These are phyloP conservation scores for Chiua virens DNA, from an alignment of 768 basidiomycete species.

Conservation along the genomic window DNA sequence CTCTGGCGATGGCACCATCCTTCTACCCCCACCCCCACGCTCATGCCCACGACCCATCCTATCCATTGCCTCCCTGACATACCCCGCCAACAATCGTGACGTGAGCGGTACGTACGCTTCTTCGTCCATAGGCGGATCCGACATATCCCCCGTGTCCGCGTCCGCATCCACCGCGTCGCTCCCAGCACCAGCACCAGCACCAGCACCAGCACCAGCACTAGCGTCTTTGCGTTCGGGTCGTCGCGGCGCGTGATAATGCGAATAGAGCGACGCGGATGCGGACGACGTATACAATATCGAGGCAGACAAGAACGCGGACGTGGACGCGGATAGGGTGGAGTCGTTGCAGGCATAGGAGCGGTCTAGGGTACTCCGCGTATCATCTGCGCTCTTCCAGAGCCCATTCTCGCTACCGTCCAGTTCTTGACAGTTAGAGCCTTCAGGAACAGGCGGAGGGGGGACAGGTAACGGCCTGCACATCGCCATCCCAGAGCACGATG, in stretches of 20 bases:
- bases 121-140: conserved; percentile 61
- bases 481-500: conserved; percentile 72
- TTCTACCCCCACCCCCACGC: conserved; percentile 9
- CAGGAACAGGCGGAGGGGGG: conserved; percentile 8
- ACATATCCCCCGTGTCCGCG: conserved; percentile 43
- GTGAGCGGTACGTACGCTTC: conserved; percentile 64
- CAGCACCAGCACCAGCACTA: conserved; percentile 17
- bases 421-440: not conserved
- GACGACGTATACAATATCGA: conserved; percentile 23
- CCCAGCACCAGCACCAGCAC: conserved; percentile 21
- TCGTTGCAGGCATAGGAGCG: not conserved
- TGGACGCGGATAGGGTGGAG: conserved; percentile 8
- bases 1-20: conserved; percentile 35
- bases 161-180: conserved; percentile 35
- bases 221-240: not conserved
- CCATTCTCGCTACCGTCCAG: conserved; percentile 25
- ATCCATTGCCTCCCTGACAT: conserved; percentile 47
- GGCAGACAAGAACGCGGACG: conserved; percentile 4
- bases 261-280: conserved; percentile 23
- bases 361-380: not conserved
- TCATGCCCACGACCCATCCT: conserved; percentile 26
- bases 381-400: conserved; percentile 49
- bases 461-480: conserved; percentile 39
- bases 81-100: conserved; percentile 44
- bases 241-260: conserved; percentile 25